A percentile compares a stretch with the other conserved stretches of the same genome.
These are phyloP conservation scores for Nemophila menziesii DNA, from an alignment of 257 asterid genomes.

Conservation along the genomic window DNA sequence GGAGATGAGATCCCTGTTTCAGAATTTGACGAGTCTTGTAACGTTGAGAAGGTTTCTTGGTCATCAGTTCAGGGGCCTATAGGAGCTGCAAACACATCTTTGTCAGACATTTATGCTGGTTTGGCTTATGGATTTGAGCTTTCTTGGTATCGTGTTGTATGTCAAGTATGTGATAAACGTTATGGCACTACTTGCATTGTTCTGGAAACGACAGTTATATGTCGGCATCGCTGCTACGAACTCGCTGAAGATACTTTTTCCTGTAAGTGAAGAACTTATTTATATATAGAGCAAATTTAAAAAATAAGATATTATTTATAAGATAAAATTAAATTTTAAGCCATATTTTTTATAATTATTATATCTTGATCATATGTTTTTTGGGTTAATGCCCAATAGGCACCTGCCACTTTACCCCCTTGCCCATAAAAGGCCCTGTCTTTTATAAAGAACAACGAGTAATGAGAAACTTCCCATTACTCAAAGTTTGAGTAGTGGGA, in stretches of 20 bases:
- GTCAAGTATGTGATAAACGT: constrained; percentile 14
- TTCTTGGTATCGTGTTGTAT: constrained; percentile 13
- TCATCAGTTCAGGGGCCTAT: constrained; percentile 12
- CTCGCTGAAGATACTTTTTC: constrained; percentile 16
- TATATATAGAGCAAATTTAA: no score
- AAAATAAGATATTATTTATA: no score
- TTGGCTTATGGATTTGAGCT: constrained; percentile 39
- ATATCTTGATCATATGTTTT: no score
- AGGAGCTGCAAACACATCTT: constrained; percentile 8
- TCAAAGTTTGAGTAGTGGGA: no score
- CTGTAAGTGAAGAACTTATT: constrained; percentile 28
- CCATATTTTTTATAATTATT: no score
- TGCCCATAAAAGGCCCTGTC: no score
- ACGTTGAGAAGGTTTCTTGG: constrained; percentile 17
- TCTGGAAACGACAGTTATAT: constrained; percentile 10
- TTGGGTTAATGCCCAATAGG: no score
- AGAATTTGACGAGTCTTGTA: constrained; percentile 36
- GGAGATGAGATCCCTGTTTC: constrained; percentile 12
- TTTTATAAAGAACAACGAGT: no score
- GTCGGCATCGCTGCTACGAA: constrained; percentile 25
- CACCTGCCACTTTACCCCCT: no score
- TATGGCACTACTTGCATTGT: constrained; percentile 10
- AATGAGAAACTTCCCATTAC: no score
- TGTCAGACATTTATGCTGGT: constrained; percentile 17
- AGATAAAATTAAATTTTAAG: no score